Evolutionary conservation across 352 stramenopile species (phyloP).

Genomic region (Pythium rhizo-oryzae): DNA sequence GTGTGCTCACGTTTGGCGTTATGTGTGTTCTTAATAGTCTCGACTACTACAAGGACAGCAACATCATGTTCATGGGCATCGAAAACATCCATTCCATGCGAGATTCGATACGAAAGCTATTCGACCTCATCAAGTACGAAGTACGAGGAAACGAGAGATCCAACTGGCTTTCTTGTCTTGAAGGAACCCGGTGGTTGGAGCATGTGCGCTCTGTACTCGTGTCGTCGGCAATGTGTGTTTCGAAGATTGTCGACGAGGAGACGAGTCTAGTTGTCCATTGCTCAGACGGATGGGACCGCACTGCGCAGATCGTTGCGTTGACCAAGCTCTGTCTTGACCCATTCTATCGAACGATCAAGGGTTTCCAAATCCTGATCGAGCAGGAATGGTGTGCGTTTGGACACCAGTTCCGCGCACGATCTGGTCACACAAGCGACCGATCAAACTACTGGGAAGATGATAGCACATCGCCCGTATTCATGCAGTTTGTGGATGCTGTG

Average conservation of each 20-base stretch:
- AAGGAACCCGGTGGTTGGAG: slow-evolving; percentile 83
- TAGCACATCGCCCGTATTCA: slow-evolving; percentile 97
- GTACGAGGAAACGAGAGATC: slow-evolving; percentile 72
- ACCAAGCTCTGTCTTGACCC: slow-evolving; percentile 97
- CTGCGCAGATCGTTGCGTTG: slow-evolving; percentile 94
- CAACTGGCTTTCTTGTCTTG: slow-evolving; percentile 81
- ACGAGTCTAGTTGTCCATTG: slow-evolving; percentile 98
- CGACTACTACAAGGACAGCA: slow-evolving; percentile 84
- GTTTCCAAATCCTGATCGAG: slow-evolving; percentile 97
- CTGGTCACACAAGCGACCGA: slow-evolving; percentile 58
- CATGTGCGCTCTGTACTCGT: slow-evolving; percentile 79
- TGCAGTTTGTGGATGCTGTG: slow-evolving; percentile 99
- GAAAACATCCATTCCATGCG: slow-evolving; percentile 94
- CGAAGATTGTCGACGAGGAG: slow-evolving; percentile 82
- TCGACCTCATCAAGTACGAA: slow-evolving; percentile 88
- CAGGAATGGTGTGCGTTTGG: slow-evolving; percentile 99
- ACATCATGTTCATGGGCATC: slow-evolving; percentile 88
- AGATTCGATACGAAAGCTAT: slow-evolving; percentile 81
- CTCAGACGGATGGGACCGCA: slow-evolving; percentile 99
- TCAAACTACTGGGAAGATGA: slow-evolving; percentile 94
- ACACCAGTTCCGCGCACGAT: slow-evolving; percentile 97
- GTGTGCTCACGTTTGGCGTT: slow-evolving; percentile 18
- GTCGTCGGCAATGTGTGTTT: slow-evolving; percentile 94
- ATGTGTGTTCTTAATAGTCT: slow-evolving; percentile 28
- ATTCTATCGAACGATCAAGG: slow-evolving; percentile 96